Percentiles rank a stretch among this genome's conserved stretches.
Evolutionary conservation across 257 asterid species (phyloP).

Genomic region (Nemophila menziesii): DNA sequence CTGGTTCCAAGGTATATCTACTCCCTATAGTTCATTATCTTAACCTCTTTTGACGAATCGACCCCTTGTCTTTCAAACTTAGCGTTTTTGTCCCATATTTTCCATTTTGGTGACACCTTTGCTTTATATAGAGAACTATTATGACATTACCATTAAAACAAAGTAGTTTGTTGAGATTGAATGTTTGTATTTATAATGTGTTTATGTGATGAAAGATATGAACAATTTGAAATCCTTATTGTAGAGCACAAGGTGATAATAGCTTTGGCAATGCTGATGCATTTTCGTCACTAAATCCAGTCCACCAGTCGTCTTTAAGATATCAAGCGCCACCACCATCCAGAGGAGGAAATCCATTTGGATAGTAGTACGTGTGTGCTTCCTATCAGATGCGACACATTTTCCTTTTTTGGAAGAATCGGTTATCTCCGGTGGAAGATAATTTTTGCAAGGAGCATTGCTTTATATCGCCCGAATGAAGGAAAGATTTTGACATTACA

Average conservation of each 20-base stretch:
- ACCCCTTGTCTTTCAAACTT: too few species aligned
- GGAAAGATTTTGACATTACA: too few species aligned
- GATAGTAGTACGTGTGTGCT: conserved; percentile 18
- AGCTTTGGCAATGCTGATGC: conserved; percentile 28
- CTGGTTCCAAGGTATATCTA: conserved; percentile 34
- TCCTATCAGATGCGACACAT: neutral
- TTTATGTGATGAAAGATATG: neutral
- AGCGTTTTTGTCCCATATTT: too few species aligned
- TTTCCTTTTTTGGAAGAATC: conserved; percentile 3
- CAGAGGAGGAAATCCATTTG: conserved; percentile 62
- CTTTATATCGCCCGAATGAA: too few species aligned
- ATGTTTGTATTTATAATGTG: neutral
- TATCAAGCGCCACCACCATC: conserved; percentile 21
- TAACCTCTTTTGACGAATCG: too few species aligned
- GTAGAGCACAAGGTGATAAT: conserved; percentile 41
- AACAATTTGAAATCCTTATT: conserved; percentile 5
- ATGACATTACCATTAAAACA: too few species aligned
- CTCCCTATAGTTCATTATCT: too few species aligned
- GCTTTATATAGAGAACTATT: too few species aligned
- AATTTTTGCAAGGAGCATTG: too few species aligned
- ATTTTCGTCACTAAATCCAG: conserved; percentile 43
- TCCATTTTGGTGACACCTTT: too few species aligned
- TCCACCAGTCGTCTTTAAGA: conserved; percentile 19
- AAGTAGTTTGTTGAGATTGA: too few species aligned
- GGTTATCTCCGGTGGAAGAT: too few species aligned